Percentiles rank a stretch among this genome's conserved stretches.
These are phyloP conservation scores for Linnemannia schmuckeri DNA, from an alignment of 192 early-diverging fungal species.

Conservation along the genomic window DNA sequence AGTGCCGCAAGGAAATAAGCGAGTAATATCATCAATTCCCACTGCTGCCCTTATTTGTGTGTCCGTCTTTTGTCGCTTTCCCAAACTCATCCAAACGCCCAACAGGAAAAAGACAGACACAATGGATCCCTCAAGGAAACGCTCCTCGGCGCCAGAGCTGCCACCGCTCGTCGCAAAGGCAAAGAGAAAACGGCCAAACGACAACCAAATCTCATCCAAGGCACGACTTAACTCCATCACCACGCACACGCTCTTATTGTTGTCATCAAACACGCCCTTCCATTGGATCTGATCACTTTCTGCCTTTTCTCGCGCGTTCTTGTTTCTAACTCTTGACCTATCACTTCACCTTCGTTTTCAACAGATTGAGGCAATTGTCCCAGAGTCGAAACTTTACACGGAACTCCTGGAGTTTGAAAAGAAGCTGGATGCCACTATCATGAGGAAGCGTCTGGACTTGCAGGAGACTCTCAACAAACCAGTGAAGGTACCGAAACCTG, in stretches of 20 bases:
- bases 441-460: constrained; percentile 91
- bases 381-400: constrained; percentile 91
- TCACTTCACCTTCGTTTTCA: background rate
- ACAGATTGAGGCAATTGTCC: constrained; percentile 91
- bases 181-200: constrained; percentile 55
- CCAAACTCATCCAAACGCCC: background rate
- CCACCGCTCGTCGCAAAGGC: constrained; percentile 41
- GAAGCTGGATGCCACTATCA: constrained; percentile 89
- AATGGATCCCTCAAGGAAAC: constrained; percentile 52
- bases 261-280: background rate
- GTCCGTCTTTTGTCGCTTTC: background rate
- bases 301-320: background rate
- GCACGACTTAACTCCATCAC: constrained; percentile 17
- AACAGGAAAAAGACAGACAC: constrained; percentile 7
- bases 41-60: background rate
- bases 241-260: background rate
- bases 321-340: background rate
- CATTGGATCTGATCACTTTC: background rate
- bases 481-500: constrained; percentile 64
- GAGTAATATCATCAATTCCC: background rate
- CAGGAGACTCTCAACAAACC: constrained; percentile 87
- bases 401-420: constrained; percentile 91
- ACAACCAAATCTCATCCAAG: constrained; percentile 58
- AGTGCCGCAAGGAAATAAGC: background rate
- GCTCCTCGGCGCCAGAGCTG: constrained; percentile 37